Base-by-base conservation (phyloP, 1,284 basidiomycete genomes). In the Trichosporon coremiiforme region DNA sequence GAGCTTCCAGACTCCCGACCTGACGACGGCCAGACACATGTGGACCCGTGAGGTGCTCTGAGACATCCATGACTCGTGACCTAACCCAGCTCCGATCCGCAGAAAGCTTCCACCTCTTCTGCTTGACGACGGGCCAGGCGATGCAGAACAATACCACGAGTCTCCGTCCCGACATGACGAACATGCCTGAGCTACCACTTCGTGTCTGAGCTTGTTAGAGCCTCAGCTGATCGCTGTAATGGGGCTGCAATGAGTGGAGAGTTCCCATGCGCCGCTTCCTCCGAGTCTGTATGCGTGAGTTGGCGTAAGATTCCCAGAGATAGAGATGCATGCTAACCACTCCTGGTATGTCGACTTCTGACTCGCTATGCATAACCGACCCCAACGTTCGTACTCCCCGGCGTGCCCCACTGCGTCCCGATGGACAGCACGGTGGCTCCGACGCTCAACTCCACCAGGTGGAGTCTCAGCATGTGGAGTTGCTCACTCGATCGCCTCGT, bases 401-500 rank as follows among this genome's bases (percentile, higher is more conserved):
- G 41, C 17, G 41, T n/a, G 17, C 41, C n/a, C 41, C 41, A 45
- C 41, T 45, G 2, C 25, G 9, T 10, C 4, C 36, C 36, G 12
- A 38, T 10, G 36, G 10, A 38, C 9, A 3, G 36, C 36, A 10
- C 25, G 25, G 25, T 25, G 13, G 25, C 25, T 25, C 25, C 25
- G 25, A 25, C 9, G 36, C 36, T 13, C 36, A 10, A 12, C 33
- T 13, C 36, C 10, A 10, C 12, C 12, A 4, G 3, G 15, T 17
- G 41, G 41, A 45, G 41, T 12, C 36, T 38, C 9, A 10, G 33
- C 33, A 38, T 7, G 36, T 38, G 36, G 36, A 25, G 17, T 4
- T 10, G 41, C 33, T 53, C 8, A 45, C 57, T 17, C 8, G 5
- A 31, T 22, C 29, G 29, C 57, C 29, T 69, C 62, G 50, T 69